Base-by-base conservation (phyloP, 768 basidiomycete species). In the Guyanaporus albipodus region DNA sequence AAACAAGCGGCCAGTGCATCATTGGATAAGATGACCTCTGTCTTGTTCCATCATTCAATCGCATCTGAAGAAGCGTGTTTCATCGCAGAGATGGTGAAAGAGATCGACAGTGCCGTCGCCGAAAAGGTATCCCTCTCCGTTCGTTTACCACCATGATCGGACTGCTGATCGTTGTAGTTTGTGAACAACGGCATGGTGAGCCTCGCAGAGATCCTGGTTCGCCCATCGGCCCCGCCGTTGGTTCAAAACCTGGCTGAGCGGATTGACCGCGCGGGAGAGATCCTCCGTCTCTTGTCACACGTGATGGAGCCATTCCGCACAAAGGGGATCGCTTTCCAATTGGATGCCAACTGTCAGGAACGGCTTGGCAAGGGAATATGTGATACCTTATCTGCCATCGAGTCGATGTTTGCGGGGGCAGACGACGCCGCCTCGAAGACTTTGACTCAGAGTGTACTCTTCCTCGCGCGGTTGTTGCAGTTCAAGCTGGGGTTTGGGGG, bases 1-100 rank as follows among this genome's bases (percentile, higher is more conserved):
- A 54, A 70, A 49, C 67, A 74, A 46, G 70, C 72, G 10, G 83
- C 85, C n/a, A 76, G 76, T 32, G 71, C 73, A 14, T 80, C 78
- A 41, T 69, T 91, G 31, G 81, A 87, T 55, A 82, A 74, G 50
- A 69, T 91, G 39, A 81, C 81, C 1, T 71, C 76, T 6, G 77
- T 79, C 58, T 49, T 22, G 37, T 31, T 31, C 26, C 14, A 36
- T 29, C 4, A 1, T 23, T 2, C 80, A 8, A 82, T 88, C 65
- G 80, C 83, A 14, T 77, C 81, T 0, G 87, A 91, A 54, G 85
- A 91, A 63, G 87, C 87, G 0, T 85, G 83, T 52, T 87, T 89
- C 55, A 81, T 91, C 6, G 85, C 85, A n/a, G 85, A 88, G 60
- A 85, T 91, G 77, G 76, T 83, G 17, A 75, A 77, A 53, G 85